These are phyloP conservation scores for Penicillium expansum DNA, from an alignment of 2,329 filamentous ascomycete species.

Conservation along the genomic window DNA sequence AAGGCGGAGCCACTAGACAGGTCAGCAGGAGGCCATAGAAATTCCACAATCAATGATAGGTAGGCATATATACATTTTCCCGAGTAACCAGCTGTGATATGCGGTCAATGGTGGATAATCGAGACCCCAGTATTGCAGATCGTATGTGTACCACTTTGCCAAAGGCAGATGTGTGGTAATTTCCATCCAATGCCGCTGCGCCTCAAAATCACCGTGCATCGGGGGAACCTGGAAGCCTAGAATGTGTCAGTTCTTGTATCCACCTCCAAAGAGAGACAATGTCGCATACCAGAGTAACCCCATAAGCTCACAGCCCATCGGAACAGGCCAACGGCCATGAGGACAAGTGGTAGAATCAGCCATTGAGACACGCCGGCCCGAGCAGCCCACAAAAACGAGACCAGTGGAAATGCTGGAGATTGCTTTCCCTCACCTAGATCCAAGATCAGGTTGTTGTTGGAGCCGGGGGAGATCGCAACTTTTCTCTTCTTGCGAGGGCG, in stretches of 20 bases:
- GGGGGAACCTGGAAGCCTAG: slow-evolving; percentile 75
- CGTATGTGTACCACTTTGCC: slow-evolving; percentile 97
- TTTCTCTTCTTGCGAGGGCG: slow-evolving; percentile 49
- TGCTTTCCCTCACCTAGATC: slow-evolving; percentile 47
- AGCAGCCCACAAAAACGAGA: slow-evolving; percentile 91
- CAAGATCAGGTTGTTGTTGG: slow-evolving; percentile 44
- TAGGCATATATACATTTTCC: slow-evolving; percentile 63
- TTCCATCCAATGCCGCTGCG: slow-evolving; percentile 99
- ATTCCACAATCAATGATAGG: neutral
- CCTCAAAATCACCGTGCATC: slow-evolving; percentile 96
- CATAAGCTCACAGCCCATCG: slow-evolving; percentile 89
- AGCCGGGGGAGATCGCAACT: slow-evolving; percentile 33
- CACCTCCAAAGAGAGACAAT: neutral
- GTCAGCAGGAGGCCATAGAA: neutral
- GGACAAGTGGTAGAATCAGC: slow-evolving; percentile 80
- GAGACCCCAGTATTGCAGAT: slow-evolving; percentile 94
- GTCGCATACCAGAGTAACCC: slow-evolving; percentile 81
- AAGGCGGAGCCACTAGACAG: slow-evolving; percentile 64
- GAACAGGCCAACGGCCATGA: slow-evolving; percentile 90
- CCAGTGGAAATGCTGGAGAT: slow-evolving; percentile 78
- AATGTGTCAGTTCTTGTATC: slow-evolving; percentile 10
- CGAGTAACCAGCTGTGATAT: slow-evolving; percentile 96
- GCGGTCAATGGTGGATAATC: slow-evolving; percentile 97
- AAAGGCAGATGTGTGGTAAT: slow-evolving; percentile 83
- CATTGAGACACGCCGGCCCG: slow-evolving; percentile 81